Evolutionary conservation across 257 asterid genomes (phyloP).

Genomic region (Primulina huaijiensis): DNA sequence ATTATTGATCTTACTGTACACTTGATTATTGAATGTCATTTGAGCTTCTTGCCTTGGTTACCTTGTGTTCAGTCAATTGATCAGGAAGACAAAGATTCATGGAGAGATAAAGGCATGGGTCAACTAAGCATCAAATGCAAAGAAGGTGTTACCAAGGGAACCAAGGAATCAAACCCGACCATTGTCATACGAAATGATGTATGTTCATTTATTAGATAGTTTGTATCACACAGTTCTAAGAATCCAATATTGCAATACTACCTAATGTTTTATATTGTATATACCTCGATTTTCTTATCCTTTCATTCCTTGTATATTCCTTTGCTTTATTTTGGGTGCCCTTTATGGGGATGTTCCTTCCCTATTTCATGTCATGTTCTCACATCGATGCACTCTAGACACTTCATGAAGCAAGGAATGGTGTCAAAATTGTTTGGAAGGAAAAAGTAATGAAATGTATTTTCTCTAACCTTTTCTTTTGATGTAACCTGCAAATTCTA

Average conservation of each 20-base stretch:
- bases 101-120: conserved; percentile 96
- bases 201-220: conserved; percentile 33
- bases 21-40: neutral
- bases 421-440: neutral
- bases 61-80: conserved; percentile 61
- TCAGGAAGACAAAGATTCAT: conserved; percentile 70
- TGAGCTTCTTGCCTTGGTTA: conserved; percentile 13
- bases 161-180: conserved; percentile 87
- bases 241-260: neutral
- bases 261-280: neutral
- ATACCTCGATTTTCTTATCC: neutral
- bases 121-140: conserved; percentile 84
- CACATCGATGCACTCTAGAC: neutral
- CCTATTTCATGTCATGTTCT: too few species aligned
- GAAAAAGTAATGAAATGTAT: neutral
- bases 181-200: conserved; percentile 90
- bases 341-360: neutral
- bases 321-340: neutral
- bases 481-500: conserved; percentile 18
- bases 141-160: conserved; percentile 78
- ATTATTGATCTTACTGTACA: neutral
- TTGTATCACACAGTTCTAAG: conserved; percentile 8
- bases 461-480: neutral
- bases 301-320: neutral
- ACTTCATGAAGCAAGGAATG: neutral